Evolutionary conservation across 2,329 filamentous ascomycete species (phyloP).

Genomic region (Scortechinia acanthostroma): DNA sequence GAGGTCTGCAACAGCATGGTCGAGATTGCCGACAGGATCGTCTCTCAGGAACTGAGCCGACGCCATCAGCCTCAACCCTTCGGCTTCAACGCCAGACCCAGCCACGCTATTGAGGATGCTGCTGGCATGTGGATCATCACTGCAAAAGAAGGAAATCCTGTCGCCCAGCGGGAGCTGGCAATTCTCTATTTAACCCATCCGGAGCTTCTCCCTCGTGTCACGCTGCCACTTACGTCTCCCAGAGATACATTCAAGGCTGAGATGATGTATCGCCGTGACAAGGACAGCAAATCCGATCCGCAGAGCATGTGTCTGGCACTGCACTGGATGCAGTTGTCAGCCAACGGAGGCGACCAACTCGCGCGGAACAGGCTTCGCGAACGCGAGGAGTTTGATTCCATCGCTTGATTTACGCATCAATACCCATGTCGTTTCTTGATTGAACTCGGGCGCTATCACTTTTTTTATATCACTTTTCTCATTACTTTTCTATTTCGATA

Average conservation of each 20-base stretch:
- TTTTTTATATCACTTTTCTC: constrained; percentile 3
- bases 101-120: constrained; percentile 35
- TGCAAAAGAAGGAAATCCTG: constrained; percentile 53
- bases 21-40: constrained; percentile 54
- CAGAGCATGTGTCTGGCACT: constrained; percentile 57
- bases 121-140: constrained; percentile 55
- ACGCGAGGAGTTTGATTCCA: constrained; percentile 47
- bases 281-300: constrained; percentile 47
- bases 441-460: no score
- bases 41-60: constrained; percentile 27
- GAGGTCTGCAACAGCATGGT: constrained; percentile 56
- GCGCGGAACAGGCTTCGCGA: constrained; percentile 49
- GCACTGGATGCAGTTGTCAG: constrained; percentile 61
- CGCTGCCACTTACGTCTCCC: constrained; percentile 47
- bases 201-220: constrained; percentile 49
- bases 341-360: constrained; percentile 46
- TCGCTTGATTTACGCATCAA: constrained; percentile 27
- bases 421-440: constrained; percentile 8
- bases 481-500: not conserved
- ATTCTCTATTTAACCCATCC: constrained; percentile 60
- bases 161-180: constrained; percentile 56
- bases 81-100: constrained; percentile 8
- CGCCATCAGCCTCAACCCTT: constrained; percentile 4
- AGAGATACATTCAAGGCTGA: constrained; percentile 56
- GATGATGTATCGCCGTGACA: constrained; percentile 44